These are phyloP conservation scores for Fusarium fujikuroi DNA, from an alignment of 2,329 filamentous ascomycete genomes.

Conservation along the genomic window DNA sequence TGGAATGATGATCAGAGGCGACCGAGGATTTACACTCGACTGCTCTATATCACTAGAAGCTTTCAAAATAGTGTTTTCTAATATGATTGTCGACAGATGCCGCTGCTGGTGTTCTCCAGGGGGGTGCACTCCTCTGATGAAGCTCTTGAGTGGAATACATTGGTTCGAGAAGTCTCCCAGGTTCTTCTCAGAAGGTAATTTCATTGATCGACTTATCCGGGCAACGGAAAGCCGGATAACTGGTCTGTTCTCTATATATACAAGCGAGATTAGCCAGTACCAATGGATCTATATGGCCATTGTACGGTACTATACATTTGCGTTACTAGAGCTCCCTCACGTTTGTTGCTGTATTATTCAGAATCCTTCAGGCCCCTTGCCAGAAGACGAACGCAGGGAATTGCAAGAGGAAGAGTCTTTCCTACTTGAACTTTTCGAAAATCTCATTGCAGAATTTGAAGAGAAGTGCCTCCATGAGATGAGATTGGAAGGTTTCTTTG, in stretches of 20 bases:
- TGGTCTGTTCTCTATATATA: no score
- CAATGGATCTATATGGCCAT: not conserved
- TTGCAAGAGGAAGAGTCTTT: not conserved
- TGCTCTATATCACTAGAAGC: no score
- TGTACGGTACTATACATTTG: not conserved
- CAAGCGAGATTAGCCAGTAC: no score
- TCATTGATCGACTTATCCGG: no score
- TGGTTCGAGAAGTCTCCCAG: no score
- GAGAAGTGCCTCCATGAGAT: no score
- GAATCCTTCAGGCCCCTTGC: no score
- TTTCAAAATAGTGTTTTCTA: no score
- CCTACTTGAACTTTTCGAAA: accelerated
- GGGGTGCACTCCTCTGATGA: not conserved
- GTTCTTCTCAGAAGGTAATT: no score
- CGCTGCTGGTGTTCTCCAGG: not conserved
- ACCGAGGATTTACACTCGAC: no score
- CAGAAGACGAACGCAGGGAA: not conserved
- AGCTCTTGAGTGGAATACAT: not conserved
- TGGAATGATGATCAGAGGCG: no score
- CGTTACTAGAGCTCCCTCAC: accelerated
- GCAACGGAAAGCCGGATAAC: no score
- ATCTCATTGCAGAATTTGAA: not conserved
- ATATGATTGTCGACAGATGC: not conserved
- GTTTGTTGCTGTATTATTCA: not conserved
- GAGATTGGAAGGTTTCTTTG: not conserved